Percentiles rank a stretch among this genome's conserved stretches.
These are phyloP conservation scores for Adiantum capillusveneris DNA, from an alignment of 75 land plant species.

Conservation along the genomic window DNA sequence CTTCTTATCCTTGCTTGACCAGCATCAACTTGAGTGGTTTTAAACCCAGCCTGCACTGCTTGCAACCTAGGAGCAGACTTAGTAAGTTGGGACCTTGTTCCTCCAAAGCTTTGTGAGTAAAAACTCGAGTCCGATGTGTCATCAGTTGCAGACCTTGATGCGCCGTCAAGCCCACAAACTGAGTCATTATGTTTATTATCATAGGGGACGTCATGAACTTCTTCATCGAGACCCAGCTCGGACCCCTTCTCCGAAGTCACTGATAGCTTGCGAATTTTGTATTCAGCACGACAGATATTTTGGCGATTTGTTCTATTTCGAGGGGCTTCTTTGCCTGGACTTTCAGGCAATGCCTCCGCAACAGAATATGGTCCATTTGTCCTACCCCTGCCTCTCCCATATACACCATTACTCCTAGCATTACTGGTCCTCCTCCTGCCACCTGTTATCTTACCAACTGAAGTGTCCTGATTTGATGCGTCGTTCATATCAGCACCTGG, in stretches of 20 bases:
- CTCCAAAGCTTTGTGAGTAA: neutral
- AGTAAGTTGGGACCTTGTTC: too few relatives aligned
- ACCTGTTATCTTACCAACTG: conserved; percentile 1
- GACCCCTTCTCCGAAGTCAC: too few relatives aligned
- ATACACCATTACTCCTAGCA: neutral
- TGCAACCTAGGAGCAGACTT: neutral
- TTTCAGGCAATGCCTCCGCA: neutral
- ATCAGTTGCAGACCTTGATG: neutral
- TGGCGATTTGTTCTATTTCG: neutral
- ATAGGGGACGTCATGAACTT: too few relatives aligned
- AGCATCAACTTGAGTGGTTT: neutral
- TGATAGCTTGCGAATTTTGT: neutral
- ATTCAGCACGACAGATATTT: neutral
- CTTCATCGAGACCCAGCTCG: too few relatives aligned
- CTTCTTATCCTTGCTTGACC: neutral
- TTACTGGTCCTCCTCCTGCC: neutral
- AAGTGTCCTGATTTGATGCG: neutral
- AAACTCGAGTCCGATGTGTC: neutral
- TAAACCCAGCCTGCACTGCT: neutral
- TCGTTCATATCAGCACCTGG: neutral
- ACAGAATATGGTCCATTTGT: conserved; percentile 2
- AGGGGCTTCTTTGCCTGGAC: neutral
- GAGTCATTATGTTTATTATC: too few relatives aligned
- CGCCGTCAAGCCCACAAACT: too few relatives aligned
- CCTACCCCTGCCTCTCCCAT: neutral